Base-by-base conservation (phyloP, 257 asterid species). In the Solanum appendiculatum region DNA sequence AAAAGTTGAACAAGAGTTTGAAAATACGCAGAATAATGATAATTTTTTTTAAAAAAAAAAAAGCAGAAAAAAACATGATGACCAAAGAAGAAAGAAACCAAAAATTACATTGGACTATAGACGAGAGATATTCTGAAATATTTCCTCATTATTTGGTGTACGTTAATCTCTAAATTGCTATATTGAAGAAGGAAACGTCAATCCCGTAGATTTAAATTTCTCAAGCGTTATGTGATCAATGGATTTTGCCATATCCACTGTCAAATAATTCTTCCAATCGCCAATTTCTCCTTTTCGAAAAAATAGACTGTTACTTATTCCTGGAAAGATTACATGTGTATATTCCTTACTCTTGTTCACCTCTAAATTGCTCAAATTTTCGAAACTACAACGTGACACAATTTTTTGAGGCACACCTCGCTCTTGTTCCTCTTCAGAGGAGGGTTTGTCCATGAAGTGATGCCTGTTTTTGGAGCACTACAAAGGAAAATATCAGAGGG, bases 261-360 rank as follows among this genome's bases (percentile, higher is more conserved):
- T 29, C 42, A 89, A 88, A 54, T 81, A 82, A 78, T 82, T 87
- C 68, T 87, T 82, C 11, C 81, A 86, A 58, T 89, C 87, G 0
- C 90, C 90, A 66, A 82, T 86, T 68, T 48, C 25, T 5, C 90
- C 90, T 66, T 86, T 69, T 64, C 89, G 44, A 69, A 87, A 87
- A 39, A 85, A 74, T 21, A 4, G n/a, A 36, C 42, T 87, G 64
- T 73, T 87, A n/a, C 56, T 74, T 2, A 25, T 4, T 11, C n/a
- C 9, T 7, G 16, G 8, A 6, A n/a, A 1, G 6, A 5, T 16
- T 29, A 20, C 27, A 8, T 21, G 0, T 72, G n/a, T 3, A 37
- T 46, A 88, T 46, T 31, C 12, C n/a, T 88, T 84, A 0, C 33
- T 51, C 69, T 87, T 87, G 21, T 82, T 89, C 56, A 74, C 90